Evolutionary conservation across 805 yeast species (phyloP).

Genomic region (Kodamaea restingae): DNA sequence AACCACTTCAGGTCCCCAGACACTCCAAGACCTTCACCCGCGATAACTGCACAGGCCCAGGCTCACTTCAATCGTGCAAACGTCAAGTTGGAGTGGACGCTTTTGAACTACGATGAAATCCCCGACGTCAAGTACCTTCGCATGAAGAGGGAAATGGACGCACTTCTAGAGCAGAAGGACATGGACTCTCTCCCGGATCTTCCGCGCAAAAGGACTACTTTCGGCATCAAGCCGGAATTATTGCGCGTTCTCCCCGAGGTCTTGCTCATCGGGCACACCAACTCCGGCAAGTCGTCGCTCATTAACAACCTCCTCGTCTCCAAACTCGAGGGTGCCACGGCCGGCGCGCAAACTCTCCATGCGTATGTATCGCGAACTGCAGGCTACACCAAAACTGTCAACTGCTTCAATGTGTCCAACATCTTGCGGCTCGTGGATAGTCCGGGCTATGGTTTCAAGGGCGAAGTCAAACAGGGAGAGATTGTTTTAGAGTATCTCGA

Average conservation of each 20-base stretch:
- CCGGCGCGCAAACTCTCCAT: conserved; percentile 26
- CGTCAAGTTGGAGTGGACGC: conserved; percentile 58
- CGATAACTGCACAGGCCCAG: conserved; percentile 21
- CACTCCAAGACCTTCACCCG: conserved; percentile 12
- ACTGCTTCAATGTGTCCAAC: conserved; percentile 65
- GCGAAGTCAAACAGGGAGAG: conserved; percentile 64
- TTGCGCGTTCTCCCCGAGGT: conserved; percentile 58
- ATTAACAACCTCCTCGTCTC: conserved; percentile 56
- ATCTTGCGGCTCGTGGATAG: conserved; percentile 69
- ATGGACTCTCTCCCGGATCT: too few relatives aligned
- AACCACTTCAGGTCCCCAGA: conserved; percentile 16
- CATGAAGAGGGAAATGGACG: conserved; percentile 8
- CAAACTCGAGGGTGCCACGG: conserved; percentile 22
- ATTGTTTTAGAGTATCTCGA: conserved; percentile 60
- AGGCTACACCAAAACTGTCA: conserved; percentile 61
- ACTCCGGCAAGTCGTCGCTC: conserved; percentile 82
- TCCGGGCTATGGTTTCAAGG: conserved; percentile 86
- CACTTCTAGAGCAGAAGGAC: too few relatives aligned
- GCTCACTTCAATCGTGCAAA: conserved; percentile 42
- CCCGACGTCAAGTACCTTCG: conserved; percentile 49
- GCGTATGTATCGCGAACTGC: conserved; percentile 56
- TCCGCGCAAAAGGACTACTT: conserved; percentile 20
- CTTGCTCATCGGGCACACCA: conserved; percentile 73
- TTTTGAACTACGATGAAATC: conserved; percentile 47
- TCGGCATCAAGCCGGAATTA: conserved; percentile 33